These are phyloP conservation scores for Suhomyces kilbournensis DNA, from an alignment of 805 yeast species.

Conservation along the genomic window DNA sequence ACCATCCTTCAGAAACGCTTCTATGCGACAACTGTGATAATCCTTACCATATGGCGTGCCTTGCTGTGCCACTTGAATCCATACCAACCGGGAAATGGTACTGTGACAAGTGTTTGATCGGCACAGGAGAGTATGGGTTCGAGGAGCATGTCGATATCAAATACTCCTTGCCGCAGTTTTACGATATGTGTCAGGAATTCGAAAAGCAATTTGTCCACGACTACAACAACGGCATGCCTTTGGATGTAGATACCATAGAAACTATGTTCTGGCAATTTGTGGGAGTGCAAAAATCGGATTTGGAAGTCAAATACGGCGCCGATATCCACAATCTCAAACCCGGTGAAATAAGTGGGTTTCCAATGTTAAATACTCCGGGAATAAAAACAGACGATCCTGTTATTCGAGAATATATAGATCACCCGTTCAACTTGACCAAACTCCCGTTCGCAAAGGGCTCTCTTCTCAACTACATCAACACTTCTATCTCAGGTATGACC, in stretches of 20 bases:
- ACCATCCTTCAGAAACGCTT: slow-evolving; percentile 46
- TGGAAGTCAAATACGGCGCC: slow-evolving; percentile 79
- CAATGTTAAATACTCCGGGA: slow-evolving; percentile 38
- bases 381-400: slow-evolving; percentile 13
- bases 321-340: slow-evolving; percentile 68
- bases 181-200: slow-evolving; percentile 51
- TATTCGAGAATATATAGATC: slow-evolving; percentile 41
- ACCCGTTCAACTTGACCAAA: slow-evolving; percentile 74
- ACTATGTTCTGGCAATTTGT: slow-evolving; percentile 62
- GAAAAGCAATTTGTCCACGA: slow-evolving; percentile 38
- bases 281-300: slow-evolving; percentile 36
- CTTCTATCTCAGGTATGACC: slow-evolving; percentile 86
- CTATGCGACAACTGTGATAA: slow-evolving; percentile 75
- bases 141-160: slow-evolving; percentile 56
- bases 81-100: slow-evolving; percentile 69
- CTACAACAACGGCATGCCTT: slow-evolving; percentile 29
- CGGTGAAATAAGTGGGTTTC: slow-evolving; percentile 75
- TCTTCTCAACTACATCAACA: slow-evolving; percentile 59
- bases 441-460: slow-evolving; percentile 72
- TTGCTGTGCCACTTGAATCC: slow-evolving; percentile 51
- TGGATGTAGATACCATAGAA: slow-evolving; percentile 50
- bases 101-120: slow-evolving; percentile 81
- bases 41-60: slow-evolving; percentile 64
- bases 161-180: slow-evolving; percentile 61
- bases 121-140: slow-evolving; percentile 86